phyloP scores from a whole-genome alignment of 2,329 filamentous ascomycete genomes.

The Gaeumannomyces sp. region DNA sequence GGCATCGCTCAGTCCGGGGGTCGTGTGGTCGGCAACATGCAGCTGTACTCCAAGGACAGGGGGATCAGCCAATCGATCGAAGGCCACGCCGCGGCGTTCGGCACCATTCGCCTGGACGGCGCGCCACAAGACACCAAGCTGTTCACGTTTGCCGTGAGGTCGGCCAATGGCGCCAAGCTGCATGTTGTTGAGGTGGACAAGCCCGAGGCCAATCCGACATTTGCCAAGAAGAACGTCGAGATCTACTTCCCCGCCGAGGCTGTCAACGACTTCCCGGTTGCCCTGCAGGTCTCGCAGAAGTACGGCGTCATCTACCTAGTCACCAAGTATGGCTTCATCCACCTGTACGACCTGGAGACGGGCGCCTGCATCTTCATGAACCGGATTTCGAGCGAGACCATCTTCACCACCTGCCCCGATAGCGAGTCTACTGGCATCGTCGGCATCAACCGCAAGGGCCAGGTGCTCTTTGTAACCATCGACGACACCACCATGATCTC shows the following conservation, averaged over 20 bases:
- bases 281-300: constrained; percentile 93
- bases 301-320: constrained; percentile 97
- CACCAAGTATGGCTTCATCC: constrained; percentile 98
- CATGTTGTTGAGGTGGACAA: constrained; percentile 98
- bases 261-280: constrained; percentile 94
- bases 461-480: constrained; percentile 89
- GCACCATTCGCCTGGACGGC: constrained; percentile 80
- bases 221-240: constrained; percentile 93
- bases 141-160: constrained; percentile 89
- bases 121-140: constrained; percentile 88
- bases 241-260: constrained; percentile 97
- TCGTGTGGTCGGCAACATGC: constrained; percentile 91
- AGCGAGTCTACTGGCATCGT: constrained; percentile 80
- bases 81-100: constrained; percentile 92
- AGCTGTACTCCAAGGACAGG: constrained; percentile 91
- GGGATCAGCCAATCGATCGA: constrained; percentile 98
- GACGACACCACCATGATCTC: constrained; percentile 88
- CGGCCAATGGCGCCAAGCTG: constrained; percentile 83
- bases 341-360: constrained; percentile 95
- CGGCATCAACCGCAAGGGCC: constrained; percentile 94
- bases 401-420: constrained; percentile 89
- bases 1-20: constrained; percentile 92
- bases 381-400: constrained; percentile 97
- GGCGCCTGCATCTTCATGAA: constrained; percentile 99
- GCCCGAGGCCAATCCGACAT: constrained; percentile 78